Base-by-base conservation (phyloP, 1,284 basidiomycete species). In the Tylopilus orsonianus region DNA sequence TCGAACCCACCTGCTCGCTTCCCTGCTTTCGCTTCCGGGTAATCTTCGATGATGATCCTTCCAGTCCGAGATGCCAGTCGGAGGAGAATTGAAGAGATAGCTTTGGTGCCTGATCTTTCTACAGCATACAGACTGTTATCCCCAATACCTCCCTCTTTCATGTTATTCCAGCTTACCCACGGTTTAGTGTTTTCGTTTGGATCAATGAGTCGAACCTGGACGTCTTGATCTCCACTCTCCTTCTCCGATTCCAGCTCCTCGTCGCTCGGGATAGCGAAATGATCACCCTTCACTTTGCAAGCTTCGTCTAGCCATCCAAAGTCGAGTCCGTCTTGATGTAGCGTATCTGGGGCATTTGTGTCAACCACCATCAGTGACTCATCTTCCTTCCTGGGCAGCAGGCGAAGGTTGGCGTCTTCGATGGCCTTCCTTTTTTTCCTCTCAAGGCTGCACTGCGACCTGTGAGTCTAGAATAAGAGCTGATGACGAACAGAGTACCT, bases 291-390 rank as follows among this genome's bases (percentile, higher is more conserved):
- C 36, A 64, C 62, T 37, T 48, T 32, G 27, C 64, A 64, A 14
- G 65, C 58, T 22, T 62, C 53, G 13, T 64, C 65, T 29, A 68
- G n/a, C 62, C 66, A 67, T 20, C 44, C 43, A 36, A 61, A 39
- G 19, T 65, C 54, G 8, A 37, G 43, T 33, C n/a, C 41, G 30
- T 46, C 48, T n/a, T 49, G 44, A 32, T 36, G 40, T 12, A 64
- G 40, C 12, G 29, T 27, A 32, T 64, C 62, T 2, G 66, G 56
- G 8, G 59, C 54, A 35, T 68, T 64, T 18, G 51, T 19, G 27
- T 68, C 65, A 23, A 64, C 54, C 19, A 64, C 56, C 53, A 67
- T 46, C 26, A 64, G 41, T 0, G 66, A 66, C 1, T 68, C 60
- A 0, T 68, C 62, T 23, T 68, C 66, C 4, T 43, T 46, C 37